Evolutionary conservation across 2,329 filamentous ascomycete species (phyloP).

Genomic region (Elsinoe ampelina): DNA sequence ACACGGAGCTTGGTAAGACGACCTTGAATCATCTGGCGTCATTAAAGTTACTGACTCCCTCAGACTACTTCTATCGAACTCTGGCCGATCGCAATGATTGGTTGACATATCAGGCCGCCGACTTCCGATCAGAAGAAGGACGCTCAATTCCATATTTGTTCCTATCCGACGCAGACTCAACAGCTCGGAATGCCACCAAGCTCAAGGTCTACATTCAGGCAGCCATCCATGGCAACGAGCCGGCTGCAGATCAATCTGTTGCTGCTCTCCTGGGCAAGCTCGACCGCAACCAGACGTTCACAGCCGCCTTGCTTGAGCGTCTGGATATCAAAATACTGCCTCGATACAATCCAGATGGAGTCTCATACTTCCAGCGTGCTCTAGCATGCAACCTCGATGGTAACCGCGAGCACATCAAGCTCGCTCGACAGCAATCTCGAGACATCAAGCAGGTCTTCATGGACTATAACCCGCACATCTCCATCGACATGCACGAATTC

Average conservation of each 20-base stretch:
- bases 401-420: conserved; percentile 23
- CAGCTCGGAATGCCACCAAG: background rate
- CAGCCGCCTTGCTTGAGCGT: conserved; percentile 24
- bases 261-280: conserved; percentile 30
- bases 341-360: conserved; percentile 18
- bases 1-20: conserved; percentile 16
- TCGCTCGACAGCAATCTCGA: conserved; percentile 24
- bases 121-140: conserved; percentile 18
- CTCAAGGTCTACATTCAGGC: conserved; percentile 12
- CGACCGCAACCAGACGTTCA: conserved; percentile 26
- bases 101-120: conserved; percentile 16
- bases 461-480: conserved; percentile 25
- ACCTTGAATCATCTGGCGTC: no score
- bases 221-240: conserved; percentile 23
- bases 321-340: conserved; percentile 16
- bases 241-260: conserved; percentile 29
- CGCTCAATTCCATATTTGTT: conserved; percentile 17
- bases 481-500: conserved; percentile 30
- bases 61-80: conserved; percentile 17
- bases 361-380: conserved; percentile 21
- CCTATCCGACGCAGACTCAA: conserved; percentile 3
- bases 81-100: conserved; percentile 18
- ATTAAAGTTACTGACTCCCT: background rate
- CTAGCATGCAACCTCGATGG: conserved; percentile 20
- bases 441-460: conserved; percentile 25